Percentiles rank a stretch among this genome's conserved stretches.
Evolutionary conservation across 2,329 filamentous ascomycete species (phyloP).

Genomic region (Diaporthe caulivora): DNA sequence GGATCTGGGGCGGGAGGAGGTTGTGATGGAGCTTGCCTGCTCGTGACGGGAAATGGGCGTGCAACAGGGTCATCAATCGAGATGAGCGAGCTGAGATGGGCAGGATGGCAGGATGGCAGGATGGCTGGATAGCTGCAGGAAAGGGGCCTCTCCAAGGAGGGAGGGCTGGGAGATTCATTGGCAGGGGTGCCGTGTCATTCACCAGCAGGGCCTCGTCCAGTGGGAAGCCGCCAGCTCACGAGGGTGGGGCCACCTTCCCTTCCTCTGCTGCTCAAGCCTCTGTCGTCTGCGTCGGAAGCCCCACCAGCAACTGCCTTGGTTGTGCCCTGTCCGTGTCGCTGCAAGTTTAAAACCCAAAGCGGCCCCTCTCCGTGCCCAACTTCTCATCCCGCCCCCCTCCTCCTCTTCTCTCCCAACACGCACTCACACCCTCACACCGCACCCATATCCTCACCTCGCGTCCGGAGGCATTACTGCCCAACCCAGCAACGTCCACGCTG

Average conservation of each 20-base stretch:
- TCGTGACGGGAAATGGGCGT: constrained; percentile 33
- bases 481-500: constrained; percentile 30
- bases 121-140: constrained; percentile 20
- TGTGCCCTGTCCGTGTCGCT: constrained; percentile 32
- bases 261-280: too few relatives aligned
- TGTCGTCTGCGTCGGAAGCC: constrained; percentile 1
- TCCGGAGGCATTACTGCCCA: constrained; percentile 39
- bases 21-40: constrained; percentile 25
- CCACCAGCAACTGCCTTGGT: constrained; percentile 25
- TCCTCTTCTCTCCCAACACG: constrained; percentile 18
- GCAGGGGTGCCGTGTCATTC: constrained; percentile 31
- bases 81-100: constrained; percentile 23
- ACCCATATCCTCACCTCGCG: constrained; percentile 20
- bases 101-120: too few relatives aligned
- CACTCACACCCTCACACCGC: constrained; percentile 8
- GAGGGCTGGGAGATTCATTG: constrained; percentile 30
- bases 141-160: constrained; percentile 9
- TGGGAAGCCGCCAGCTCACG: constrained; percentile 35
- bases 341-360: constrained; percentile 41
- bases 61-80: constrained; percentile 7
- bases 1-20: neutral
- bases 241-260: constrained; percentile 23
- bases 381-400: constrained; percentile 28
- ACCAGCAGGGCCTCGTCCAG: constrained; percentile 26
- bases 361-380: constrained; percentile 40